Base-by-base conservation (phyloP, 208 protist species). In the Acanthamoeba triangularis region DNA sequence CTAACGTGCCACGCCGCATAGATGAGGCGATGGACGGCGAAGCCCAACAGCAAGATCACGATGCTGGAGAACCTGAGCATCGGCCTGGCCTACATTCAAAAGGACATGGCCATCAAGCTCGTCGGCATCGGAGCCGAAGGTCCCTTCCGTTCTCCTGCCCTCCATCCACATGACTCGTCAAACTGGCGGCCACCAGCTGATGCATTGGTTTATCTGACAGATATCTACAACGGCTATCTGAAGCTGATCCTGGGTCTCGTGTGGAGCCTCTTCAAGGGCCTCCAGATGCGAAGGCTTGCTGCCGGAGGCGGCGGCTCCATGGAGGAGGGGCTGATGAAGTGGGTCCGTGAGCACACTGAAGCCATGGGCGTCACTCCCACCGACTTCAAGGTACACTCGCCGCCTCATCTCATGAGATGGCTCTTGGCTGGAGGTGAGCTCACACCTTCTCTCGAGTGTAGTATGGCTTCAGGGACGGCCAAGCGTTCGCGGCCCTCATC, bases 1-100 rank as follows among this genome's bases (percentile, higher is more conserved):
- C 52, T 59, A 16, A 59, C 52, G 16, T 16, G 52, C 52, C 7
- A 59, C 23, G 59, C 3, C 59, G 23, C 18, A 63, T 52, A 63
- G 59, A 63, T 78, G 69, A 11, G 33, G 28, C 8, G 69, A 44
- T 78, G 69, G 69, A 78, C 28, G 33, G 69, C 69, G 30, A 78
- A 78, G 35, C 69, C 69, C 69, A 78, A 78, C 35, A 78, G 69
- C 33, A 78, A 78, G 35, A 44, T 78, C 35, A 33, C 28, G 28
- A 78, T 78, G 69, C 28, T 78, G 69, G 69, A 78, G n/a, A 78
- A 78, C 35, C 69, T 78, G 33, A 78, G 35, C 69, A 78, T 44
- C 33, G 69, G 69, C 5, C 35, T 78, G 69, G 35, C 28, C 16
- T 78, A 41, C 69, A 78, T 78, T 16, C 69, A 78, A 41, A 78